phyloP scores from a whole-genome alignment of 140 eudicot genomes.

The Cichorium intybus region DNA sequence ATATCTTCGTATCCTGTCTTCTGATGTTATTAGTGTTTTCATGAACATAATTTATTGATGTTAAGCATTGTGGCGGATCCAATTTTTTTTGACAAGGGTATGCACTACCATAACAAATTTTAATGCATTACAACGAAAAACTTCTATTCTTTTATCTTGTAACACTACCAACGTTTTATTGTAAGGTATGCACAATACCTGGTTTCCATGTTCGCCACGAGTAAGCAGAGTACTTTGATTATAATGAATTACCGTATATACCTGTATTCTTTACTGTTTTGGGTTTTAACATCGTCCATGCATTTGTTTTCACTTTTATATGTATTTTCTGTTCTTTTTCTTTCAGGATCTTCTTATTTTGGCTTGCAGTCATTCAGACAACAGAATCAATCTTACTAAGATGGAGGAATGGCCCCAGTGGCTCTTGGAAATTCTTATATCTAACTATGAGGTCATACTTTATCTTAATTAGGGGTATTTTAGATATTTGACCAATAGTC shows the following conservation, averaged over 20 bases:
- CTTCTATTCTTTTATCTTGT: too few species aligned
- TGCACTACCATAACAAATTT: too few species aligned
- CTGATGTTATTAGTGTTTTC: too few species aligned
- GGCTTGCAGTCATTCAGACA: conserved; percentile 95
- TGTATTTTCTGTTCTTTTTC: conserved; percentile 30
- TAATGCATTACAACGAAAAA: too few species aligned
- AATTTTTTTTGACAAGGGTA: too few species aligned
- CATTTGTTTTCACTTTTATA: conserved; percentile 16
- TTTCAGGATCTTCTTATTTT: conserved; percentile 98
- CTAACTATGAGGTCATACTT: conserved; percentile 75
- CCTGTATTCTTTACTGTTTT: not conserved
- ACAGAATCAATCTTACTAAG: conserved; percentile 64
- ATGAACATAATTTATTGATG: too few species aligned
- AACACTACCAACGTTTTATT: too few species aligned
- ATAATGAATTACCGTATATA: not conserved
- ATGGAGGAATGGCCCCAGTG: conserved; percentile 99
- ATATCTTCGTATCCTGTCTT: too few species aligned
- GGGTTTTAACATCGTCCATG: conserved; percentile 1
- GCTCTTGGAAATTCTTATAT: conserved; percentile 94
- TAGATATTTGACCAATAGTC: not conserved
- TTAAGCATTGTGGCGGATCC: too few species aligned
- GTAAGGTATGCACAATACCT: too few species aligned
- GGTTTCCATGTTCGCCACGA: not conserved
- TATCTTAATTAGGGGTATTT: not conserved
- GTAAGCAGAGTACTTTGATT: not conserved